Conservation (phyloP, 208 protist genomes). For the Leishmania major region DNA sequence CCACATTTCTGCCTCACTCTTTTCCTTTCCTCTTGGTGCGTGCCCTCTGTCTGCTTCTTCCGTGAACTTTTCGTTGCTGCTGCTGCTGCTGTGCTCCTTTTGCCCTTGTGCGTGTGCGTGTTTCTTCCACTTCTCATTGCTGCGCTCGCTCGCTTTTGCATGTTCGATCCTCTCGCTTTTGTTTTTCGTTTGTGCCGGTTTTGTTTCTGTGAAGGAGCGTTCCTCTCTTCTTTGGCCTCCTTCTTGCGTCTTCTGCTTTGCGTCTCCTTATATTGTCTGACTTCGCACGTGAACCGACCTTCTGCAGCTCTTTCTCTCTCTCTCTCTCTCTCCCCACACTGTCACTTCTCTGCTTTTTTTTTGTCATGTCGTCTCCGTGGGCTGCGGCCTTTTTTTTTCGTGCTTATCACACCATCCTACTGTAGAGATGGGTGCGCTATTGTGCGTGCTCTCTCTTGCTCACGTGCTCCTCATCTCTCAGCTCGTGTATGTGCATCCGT, state of each 20-base stretch:
- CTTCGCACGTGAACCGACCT: neutral
- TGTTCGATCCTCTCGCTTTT: neutral
- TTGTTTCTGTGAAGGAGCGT: neutral
- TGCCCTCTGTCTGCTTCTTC: neutral
- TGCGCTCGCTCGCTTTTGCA: neutral
- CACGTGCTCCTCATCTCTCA: neutral
- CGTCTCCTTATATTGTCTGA: neutral
- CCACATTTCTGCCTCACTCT: neutral
- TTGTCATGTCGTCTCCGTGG: neutral
- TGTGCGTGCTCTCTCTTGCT: slow-evolving; percentile 2
- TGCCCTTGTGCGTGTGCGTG: neutral
- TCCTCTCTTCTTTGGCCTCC: neutral
- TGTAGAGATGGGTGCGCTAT: neutral
- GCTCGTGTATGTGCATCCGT: neutral
- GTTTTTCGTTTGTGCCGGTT: neutral
- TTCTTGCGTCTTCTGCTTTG: neutral
- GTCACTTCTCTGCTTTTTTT: neutral
- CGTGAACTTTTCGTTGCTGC: neutral
- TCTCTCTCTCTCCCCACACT: too few relatives aligned
- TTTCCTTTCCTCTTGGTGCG: neutral
- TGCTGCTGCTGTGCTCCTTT: neutral
- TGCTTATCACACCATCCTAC: slow-evolving; percentile 1
- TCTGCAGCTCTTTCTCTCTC: neutral
- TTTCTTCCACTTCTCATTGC: neutral
- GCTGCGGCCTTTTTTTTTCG: neutral